Conservation (phyloP, 2,329 filamentous ascomycete species). For the Lachnellula occidentalis region DNA sequence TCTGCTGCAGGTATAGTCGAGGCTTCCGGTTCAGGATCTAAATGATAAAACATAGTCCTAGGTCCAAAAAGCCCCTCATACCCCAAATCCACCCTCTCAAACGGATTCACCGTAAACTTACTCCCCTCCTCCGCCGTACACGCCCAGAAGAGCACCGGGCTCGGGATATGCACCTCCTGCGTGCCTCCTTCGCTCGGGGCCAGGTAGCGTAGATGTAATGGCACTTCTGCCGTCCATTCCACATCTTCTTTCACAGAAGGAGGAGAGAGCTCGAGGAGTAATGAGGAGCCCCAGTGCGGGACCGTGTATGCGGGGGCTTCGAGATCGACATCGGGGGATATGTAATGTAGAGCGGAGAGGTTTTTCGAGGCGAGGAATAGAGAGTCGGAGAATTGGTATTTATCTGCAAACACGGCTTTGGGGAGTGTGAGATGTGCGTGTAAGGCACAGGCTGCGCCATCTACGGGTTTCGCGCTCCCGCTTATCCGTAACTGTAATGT, state of each 20-base stretch:
- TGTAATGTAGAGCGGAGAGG: conserved; percentile 59
- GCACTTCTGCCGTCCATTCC: conserved; percentile 63
- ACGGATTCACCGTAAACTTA: conserved; percentile 72
- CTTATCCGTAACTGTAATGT: conserved; percentile 65
- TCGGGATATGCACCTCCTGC: conserved; percentile 58
- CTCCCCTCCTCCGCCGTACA: conserved; percentile 62
- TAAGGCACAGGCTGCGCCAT: conserved; percentile 59
- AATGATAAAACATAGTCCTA: conserved; percentile 78
- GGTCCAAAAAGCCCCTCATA: conserved; percentile 77
- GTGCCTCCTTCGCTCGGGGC: conserved; percentile 53
- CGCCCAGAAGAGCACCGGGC: conserved; percentile 86
- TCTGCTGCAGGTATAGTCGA: neutral
- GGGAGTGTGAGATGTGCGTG: conserved; percentile 82
- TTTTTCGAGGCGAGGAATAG: conserved; percentile 80
- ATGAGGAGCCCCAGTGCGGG: conserved; percentile 69
- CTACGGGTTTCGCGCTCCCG: conserved; percentile 43
- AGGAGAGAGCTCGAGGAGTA: conserved; percentile 69
- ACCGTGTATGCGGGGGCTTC: conserved; percentile 84
- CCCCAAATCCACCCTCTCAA: conserved; percentile 78
- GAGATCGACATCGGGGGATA: conserved; percentile 75
- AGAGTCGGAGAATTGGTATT: conserved; percentile 72
- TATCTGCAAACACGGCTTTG: conserved; percentile 75
- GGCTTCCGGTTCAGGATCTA: conserved; percentile 40
- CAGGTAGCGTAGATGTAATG: conserved; percentile 82
- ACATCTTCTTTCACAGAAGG: conserved; percentile 23